These are phyloP conservation scores for Carpinus fangiana DNA, from an alignment of 306 rosid species.

Conservation along the genomic window DNA sequence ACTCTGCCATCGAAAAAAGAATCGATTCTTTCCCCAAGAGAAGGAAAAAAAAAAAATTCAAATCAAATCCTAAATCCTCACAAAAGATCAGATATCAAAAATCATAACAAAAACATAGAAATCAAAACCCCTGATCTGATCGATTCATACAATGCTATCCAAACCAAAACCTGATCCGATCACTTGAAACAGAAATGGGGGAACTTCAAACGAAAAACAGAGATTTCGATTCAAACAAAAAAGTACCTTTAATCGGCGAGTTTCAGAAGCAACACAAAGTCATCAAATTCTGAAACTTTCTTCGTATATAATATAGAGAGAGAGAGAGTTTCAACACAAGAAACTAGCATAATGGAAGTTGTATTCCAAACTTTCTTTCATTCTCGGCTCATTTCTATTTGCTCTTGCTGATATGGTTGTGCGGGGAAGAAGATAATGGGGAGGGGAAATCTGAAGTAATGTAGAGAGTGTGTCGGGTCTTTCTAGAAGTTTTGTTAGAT, in stretches of 20 bases:
- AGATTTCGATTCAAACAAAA: neutral
- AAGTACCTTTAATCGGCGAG: conserved; percentile 19
- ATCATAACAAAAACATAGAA: neutral
- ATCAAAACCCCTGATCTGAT: neutral
- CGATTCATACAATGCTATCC: neutral
- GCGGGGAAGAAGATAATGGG: no score
- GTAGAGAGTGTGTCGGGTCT: no score
- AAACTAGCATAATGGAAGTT: no score
- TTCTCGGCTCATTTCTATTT: no score
- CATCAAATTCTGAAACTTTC: neutral
- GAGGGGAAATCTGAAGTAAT: no score
- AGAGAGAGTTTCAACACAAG: no score
- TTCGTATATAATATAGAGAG: neutral
- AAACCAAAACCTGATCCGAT: conserved; percentile 13
- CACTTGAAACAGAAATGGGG: neutral
- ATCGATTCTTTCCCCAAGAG: neutral
- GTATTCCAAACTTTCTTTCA: no score
- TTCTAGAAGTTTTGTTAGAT: no score
- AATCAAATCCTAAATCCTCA: neutral
- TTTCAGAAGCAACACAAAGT: neutral
- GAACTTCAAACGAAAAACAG: neutral
- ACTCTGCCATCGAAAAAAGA: neutral
- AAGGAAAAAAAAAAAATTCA: no score
- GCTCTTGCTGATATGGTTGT: no score
- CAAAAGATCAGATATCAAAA: neutral